Percentiles rank a stretch among this genome's conserved stretches.
Evolutionary conservation across 345 rosid species (phyloP).

Genomic region (Ceriops tagal): DNA sequence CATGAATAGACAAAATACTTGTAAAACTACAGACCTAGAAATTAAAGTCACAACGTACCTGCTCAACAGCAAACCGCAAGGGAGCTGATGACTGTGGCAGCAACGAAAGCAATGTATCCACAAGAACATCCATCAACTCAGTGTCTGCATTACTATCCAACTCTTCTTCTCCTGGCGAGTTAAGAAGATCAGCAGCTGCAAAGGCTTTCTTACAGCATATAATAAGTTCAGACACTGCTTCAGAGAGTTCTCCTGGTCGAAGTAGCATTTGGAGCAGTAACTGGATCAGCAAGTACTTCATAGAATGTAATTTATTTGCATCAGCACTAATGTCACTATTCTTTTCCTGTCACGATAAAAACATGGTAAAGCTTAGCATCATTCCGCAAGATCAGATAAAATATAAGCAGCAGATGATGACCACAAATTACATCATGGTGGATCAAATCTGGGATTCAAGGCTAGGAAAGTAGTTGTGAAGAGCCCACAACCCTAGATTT

Average conservation of each 20-base stretch:
- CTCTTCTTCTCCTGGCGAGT: conserved; percentile 62
- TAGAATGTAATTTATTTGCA: conserved; percentile 53
- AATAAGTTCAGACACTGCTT: conserved; percentile 70
- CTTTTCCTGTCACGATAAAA: conserved; percentile 62
- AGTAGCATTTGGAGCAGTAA: conserved; percentile 84
- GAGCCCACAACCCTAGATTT: not conserved
- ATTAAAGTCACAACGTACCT: conserved; percentile 39
- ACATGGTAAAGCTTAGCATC: conserved; percentile 5
- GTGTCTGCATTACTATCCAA: conserved; percentile 51
- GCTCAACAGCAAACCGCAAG: conserved; percentile 80
- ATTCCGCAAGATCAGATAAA: not conserved
- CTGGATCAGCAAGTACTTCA: conserved; percentile 79
- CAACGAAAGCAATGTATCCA: conserved; percentile 82
- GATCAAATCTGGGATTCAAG: not conserved
- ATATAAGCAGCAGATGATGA: not conserved
- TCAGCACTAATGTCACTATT: conserved; percentile 38
- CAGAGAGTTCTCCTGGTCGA: conserved; percentile 76
- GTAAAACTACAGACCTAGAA: not conserved
- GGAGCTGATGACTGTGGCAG: conserved; percentile 90
- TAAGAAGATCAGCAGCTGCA: conserved; percentile 47
- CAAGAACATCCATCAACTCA: conserved; percentile 81
- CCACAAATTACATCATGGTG: too few relatives aligned
- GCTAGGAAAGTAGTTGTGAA: not conserved
- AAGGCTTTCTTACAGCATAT: conserved; percentile 85
- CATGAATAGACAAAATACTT: not conserved